phyloP scores from a whole-genome alignment of 2,329 filamentous ascomycete species.

The Ophiocordyceps polyrhachis-furcata region DNA sequence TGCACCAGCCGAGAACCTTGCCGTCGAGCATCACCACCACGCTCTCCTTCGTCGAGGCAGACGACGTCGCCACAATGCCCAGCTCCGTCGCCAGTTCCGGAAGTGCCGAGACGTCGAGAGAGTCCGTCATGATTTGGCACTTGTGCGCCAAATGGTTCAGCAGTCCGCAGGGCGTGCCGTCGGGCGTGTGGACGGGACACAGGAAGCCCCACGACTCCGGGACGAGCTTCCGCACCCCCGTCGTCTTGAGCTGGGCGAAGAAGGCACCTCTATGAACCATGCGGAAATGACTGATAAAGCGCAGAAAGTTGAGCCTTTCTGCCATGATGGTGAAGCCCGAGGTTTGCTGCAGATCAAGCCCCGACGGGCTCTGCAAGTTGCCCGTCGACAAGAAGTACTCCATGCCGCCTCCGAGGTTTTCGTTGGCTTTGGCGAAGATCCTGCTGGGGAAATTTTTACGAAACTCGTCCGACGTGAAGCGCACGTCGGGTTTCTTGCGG shows the following conservation, averaged over 20 bases:
- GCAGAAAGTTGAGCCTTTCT: conserved; percentile 96
- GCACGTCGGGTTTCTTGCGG: conserved; percentile 37
- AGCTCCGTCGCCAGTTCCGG: conserved; percentile 59
- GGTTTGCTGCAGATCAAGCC: conserved; percentile 82
- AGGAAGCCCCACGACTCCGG: conserved; percentile 97
- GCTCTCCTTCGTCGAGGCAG: conserved; percentile 63
- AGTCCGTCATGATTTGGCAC: conserved; percentile 67
- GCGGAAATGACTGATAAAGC: conserved; percentile 96
- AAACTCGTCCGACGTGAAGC: conserved; percentile 65
- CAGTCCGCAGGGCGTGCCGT: conserved; percentile 85
- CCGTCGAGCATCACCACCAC: conserved; percentile 85
- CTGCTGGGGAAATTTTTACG: conserved; percentile 58
- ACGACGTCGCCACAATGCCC: conserved; percentile 57
- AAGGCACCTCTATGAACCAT: conserved; percentile 99
- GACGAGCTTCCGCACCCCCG: conserved; percentile 82
- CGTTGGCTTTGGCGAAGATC: conserved; percentile 66
- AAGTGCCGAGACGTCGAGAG: conserved; percentile 55
- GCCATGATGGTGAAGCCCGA: conserved; percentile 94
- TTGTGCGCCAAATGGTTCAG: conserved; percentile 93
- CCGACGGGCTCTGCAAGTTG: conserved; percentile 78
- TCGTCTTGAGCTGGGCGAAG: conserved; percentile 95
- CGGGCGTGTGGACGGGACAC: conserved; percentile 92
- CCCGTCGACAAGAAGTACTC: conserved; percentile 96
- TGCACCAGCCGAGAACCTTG: conserved; percentile 75
- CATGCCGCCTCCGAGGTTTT: conserved; percentile 70